Conservation (phyloP, 2,329 filamentous ascomycete genomes). For the Aspergillus quadrilineatus region DNA sequence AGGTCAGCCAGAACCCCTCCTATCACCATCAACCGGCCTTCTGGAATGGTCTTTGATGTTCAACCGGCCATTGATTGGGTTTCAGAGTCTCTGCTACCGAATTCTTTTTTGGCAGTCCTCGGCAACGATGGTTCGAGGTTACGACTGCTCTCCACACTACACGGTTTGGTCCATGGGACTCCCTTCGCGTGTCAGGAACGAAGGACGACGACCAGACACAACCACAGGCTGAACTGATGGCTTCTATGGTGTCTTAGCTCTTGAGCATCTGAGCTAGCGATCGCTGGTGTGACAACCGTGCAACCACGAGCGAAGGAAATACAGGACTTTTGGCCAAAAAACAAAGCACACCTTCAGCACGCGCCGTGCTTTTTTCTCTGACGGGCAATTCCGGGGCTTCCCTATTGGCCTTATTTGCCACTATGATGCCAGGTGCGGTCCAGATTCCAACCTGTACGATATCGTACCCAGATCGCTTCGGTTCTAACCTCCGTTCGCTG, state of each 20-base stretch:
- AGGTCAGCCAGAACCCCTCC: conserved; percentile 16
- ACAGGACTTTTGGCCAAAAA: conserved; percentile 5
- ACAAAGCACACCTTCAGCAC: neutral
- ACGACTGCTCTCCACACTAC: neutral
- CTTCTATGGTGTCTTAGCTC: neutral
- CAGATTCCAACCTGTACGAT: neutral
- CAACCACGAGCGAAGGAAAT: neutral
- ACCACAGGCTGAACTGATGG: neutral
- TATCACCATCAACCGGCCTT: conserved; percentile 12
- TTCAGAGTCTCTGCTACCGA: neutral
- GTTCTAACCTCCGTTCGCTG: neutral
- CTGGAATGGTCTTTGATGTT: neutral
- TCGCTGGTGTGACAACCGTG: conserved; percentile 9
- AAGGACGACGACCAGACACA: neutral
- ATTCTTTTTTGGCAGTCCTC: neutral
- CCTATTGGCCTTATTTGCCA: conserved; percentile 15
- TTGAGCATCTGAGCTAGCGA: neutral
- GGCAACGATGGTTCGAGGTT: neutral
- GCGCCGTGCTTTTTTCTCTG: neutral
- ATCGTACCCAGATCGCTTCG: neutral
- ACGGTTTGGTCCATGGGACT: neutral
- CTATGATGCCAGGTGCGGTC: neutral
- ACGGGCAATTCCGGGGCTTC: conserved; percentile 2
- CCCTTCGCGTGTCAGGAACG: conserved; percentile 7
- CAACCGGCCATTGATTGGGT: neutral